These are phyloP conservation scores for Lavandula angustifolia DNA, from an alignment of 257 asterid species.

Conservation along the genomic window DNA sequence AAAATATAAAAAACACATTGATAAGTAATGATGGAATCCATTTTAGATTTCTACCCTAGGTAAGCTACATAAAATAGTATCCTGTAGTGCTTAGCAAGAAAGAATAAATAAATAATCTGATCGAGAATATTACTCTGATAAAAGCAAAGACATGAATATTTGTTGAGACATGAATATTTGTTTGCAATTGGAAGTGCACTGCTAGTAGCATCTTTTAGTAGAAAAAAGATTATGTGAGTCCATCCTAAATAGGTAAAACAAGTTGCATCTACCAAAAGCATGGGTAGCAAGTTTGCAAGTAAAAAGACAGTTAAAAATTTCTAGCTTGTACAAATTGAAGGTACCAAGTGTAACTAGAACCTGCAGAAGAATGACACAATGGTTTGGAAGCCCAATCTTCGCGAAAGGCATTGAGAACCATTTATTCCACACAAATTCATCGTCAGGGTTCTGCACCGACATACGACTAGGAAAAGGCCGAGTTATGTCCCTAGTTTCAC, in stretches of 20 bases:
- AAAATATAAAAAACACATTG: not conserved
- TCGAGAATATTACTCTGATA: not conserved
- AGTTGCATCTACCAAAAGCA: slow-evolving; percentile 4
- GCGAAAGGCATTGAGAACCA: slow-evolving; percentile 89
- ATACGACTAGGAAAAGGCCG: slow-evolving; percentile 94
- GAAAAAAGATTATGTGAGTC: not conserved
- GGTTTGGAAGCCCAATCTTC: slow-evolving; percentile 86
- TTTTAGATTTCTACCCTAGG: not conserved
- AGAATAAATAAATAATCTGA: slow-evolving; percentile 11
- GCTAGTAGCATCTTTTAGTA: slow-evolving; percentile 26
- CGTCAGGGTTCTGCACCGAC: slow-evolving; percentile 82
- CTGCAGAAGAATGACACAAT: slow-evolving; percentile 91
- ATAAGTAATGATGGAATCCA: not conserved
- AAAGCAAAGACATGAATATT: slow-evolving; percentile 10
- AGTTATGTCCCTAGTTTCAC: slow-evolving; percentile 90
- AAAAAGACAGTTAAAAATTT: slow-evolving; percentile 13
- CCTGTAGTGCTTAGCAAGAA: slow-evolving; percentile 2
- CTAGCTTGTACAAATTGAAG: slow-evolving; percentile 38
- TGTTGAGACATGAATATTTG: slow-evolving; percentile 4
- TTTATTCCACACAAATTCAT: slow-evolving; percentile 95
- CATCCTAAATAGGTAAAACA: not conserved
- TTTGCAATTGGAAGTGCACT: slow-evolving; percentile 12
- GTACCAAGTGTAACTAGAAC: slow-evolving; percentile 53
- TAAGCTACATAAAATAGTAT: not conserved
- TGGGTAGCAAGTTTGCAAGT: slow-evolving; percentile 10